Conservation (phyloP, 164 flowering plant species). For the Tetrastigma voinierianum region DNA sequence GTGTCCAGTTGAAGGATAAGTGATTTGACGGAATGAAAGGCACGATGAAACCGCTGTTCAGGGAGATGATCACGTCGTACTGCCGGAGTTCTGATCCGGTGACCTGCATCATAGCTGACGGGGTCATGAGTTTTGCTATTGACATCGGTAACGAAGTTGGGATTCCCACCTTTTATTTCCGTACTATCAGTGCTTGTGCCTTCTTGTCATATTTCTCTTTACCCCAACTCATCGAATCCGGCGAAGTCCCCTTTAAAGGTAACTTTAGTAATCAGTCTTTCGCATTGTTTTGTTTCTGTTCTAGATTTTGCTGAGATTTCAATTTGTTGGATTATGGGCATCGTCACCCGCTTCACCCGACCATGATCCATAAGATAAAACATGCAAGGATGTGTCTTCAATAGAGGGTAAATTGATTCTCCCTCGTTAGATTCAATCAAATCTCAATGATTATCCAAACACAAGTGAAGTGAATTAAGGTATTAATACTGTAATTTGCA, state of each 20-base stretch:
- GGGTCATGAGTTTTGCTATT: constrained; percentile 24
- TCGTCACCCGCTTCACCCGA: too few species aligned
- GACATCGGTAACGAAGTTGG: constrained; percentile 42
- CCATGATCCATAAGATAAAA: too few species aligned
- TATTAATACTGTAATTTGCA: too few species aligned
- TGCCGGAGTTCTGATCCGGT: constrained; percentile 10
- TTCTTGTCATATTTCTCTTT: constrained; percentile 34
- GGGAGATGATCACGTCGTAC: constrained; percentile 22
- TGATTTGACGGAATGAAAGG: too few species aligned
- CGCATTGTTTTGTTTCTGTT: too few species aligned
- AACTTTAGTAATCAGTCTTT: background rate
- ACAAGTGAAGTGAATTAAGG: too few species aligned
- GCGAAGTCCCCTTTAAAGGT: constrained; percentile 38
- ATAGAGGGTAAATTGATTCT: too few species aligned
- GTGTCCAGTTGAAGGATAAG: constrained; percentile 13
- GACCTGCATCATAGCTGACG: constrained; percentile 48
- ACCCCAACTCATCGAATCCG: constrained; percentile 28
- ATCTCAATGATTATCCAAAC: too few species aligned
- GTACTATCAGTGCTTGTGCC: constrained; percentile 38
- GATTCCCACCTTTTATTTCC: constrained; percentile 37
- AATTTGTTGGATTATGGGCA: too few species aligned
- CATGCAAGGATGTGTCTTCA: too few species aligned
- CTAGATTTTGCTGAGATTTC: background rate
- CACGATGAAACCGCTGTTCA: constrained; percentile 19
- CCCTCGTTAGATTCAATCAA: too few species aligned